Evolutionary conservation across 805 yeast genomes (phyloP), one percentile per base, ranked within the genome.

Genomic region (Sungouiella blattae): DNA sequence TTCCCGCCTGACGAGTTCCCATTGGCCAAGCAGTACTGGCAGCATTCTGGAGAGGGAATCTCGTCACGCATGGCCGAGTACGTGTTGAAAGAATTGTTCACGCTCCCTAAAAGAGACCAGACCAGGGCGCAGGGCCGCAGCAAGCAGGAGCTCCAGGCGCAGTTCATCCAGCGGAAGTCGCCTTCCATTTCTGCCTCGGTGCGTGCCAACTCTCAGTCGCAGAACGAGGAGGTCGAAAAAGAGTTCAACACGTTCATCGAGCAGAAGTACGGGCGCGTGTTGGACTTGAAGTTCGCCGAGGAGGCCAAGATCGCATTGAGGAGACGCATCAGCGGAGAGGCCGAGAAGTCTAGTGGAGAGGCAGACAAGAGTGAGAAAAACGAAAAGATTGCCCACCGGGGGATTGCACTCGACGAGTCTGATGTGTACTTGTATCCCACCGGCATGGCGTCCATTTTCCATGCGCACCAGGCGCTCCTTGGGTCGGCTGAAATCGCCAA

Each of bases 11-110:
- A 68, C 3, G 78, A 72, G 39, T 78, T 69, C 43, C 58, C 76
- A 1, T 57, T 84, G 4, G 89, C 93, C 26, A 88, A 87, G 55
- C 78, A 78, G 49, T 93, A 87, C 62, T 93, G 98, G 98, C 97
- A 91, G 58, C 96, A 89, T 53, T 69, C 95, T 0, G 99, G 99
- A 18, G 97, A 91, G 59, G 96, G 96, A n/a, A 76, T 93, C 18
- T 86, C 96, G 11, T 86, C 96, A 23, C 70, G 98, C 50, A 64
- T 81, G 55, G 97, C 88, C 1, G 96, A 89, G 58, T 93, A 87
- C 52, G 78, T 85, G 31, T 60, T 83, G 40, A 78, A 77, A 41
- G 86, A 79, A 53, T 61, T 83, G 53, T 72, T 49, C 15, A 46
- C 41, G 14, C 37, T 36, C 13, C 52, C 46, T 16, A 39, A 37